Evolutionary conservation across 805 yeast species (phyloP), one percentile per base, ranked within the genome.

Genomic region (Ogataea dorogensis): DNA sequence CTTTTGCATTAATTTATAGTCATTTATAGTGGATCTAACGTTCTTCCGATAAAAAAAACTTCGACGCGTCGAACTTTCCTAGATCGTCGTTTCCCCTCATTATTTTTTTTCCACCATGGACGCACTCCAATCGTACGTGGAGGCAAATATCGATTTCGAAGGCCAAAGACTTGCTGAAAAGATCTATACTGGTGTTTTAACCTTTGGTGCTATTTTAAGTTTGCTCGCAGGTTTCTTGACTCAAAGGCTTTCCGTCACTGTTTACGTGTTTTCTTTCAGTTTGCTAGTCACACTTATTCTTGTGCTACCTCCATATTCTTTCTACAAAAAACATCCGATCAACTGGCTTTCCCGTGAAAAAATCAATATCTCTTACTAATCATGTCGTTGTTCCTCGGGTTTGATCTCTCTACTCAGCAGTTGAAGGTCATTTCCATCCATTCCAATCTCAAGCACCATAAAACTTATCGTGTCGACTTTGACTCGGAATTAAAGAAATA

Each of bases 391-490:
- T 79, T 61, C 52, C 59, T 85, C 42, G 96, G 96, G 1, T 77
- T 87, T 50, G 97, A 89, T 57, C 68, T 89, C 17, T 86, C 95
- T 2, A 88, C 96, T 11, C 97, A 88, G 56, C 96, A 87, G 54
- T 64, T 89, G 50, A 88, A 88, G 58, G 73, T 85, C 28, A 71
- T 87, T 27, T 80, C 81, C 17, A 75, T 85, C 20, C 66, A 77
- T 54, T 70, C 65, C 8, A 50, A 65, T 7, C 64, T 87, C 37
- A 61, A 69, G 23, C 77, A 78, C 17, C 66, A 75, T 19, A 61
- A 70, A 25, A 71, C 83, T 6, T 83, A 72, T 47, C 54, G 76
- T 21, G 81, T 88, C 10, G 88, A 81, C 44, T 87, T 88, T 49
- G 95, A 86, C 47, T 58, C 61, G 13, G 84, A 76, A 31, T 70